Conservation (phyloP, 441 rosid genomes). For the Sinapis alba region DNA sequence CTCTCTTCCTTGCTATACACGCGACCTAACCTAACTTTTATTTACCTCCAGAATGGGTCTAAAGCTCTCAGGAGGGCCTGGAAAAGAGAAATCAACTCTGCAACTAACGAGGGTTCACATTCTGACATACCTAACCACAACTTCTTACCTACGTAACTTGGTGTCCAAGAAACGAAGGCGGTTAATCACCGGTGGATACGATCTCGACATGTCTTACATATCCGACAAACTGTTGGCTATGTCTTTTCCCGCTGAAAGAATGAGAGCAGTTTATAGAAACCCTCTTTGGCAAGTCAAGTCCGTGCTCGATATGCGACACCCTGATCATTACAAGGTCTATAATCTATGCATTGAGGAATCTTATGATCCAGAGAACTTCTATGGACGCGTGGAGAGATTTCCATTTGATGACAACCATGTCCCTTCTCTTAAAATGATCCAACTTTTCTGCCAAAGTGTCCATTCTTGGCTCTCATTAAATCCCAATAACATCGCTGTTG, state of each 20-base stretch:
- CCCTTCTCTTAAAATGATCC: slow-evolving; percentile 71
- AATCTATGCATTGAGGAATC: slow-evolving; percentile 82
- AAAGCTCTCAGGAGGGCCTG: slow-evolving; percentile 51
- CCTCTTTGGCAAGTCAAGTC: slow-evolving; percentile 96
- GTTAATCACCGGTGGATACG: slow-evolving; percentile 76
- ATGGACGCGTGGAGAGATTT: slow-evolving; percentile 73
- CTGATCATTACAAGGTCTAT: slow-evolving; percentile 82
- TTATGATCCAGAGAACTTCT: slow-evolving; percentile 72
- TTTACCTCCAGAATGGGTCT: slow-evolving; percentile 58
- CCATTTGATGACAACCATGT: slow-evolving; percentile 95
- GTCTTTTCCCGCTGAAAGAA: slow-evolving; percentile 87
- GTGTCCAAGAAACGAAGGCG: slow-evolving; percentile 86
- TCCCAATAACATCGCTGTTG: slow-evolving; percentile 70
- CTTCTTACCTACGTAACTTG: slow-evolving; percentile 65
- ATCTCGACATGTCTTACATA: slow-evolving; percentile 92
- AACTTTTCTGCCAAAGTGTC: slow-evolving; percentile 79
- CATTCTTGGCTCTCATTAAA: slow-evolving; percentile 73
- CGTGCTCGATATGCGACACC: slow-evolving; percentile 81
- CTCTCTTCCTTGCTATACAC: slow-evolving; percentile 9
- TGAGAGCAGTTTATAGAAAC: slow-evolving; percentile 83
- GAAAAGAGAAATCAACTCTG: slow-evolving; percentile 33
- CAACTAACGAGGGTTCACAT: slow-evolving; percentile 41
- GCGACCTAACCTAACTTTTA: slow-evolving; percentile 14
- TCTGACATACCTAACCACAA: slow-evolving; percentile 55
- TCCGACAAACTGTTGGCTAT: slow-evolving; percentile 72